Evolutionary conservation across 2,329 filamentous ascomycete species (phyloP).

Genomic region (Neurospora crassa): DNA sequence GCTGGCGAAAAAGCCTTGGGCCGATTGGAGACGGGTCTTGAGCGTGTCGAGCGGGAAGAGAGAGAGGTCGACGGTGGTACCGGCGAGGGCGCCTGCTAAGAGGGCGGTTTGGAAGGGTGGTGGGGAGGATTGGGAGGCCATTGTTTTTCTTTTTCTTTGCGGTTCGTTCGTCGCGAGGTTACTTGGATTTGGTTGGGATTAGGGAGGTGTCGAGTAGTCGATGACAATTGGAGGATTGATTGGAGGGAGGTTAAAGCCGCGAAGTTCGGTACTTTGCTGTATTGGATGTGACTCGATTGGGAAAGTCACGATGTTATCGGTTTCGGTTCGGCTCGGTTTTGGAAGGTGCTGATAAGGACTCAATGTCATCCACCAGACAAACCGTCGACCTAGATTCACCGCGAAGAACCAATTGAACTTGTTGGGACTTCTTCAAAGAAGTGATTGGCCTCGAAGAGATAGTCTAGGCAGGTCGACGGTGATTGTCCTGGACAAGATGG

Average conservation of each 20-base stretch:
- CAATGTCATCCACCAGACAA: background rate
- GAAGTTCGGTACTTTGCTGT: background rate
- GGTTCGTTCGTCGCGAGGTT: background rate
- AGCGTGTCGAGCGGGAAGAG: constrained; percentile 98
- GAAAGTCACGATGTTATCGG: background rate
- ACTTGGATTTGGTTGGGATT: too few species aligned
- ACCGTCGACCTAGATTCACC: background rate
- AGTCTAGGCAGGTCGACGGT: background rate
- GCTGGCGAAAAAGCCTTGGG: constrained; percentile 63
- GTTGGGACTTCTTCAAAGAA: background rate
- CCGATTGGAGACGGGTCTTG: constrained; percentile 92
- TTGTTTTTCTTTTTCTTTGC: background rate
- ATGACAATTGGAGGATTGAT: background rate
- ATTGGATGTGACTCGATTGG: background rate
- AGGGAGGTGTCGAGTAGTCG: background rate
- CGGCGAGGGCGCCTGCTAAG: constrained; percentile 79
- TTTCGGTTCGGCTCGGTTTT: background rate
- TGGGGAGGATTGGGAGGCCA: constrained; percentile 14
- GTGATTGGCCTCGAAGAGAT: background rate
- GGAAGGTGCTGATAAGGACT: background rate
- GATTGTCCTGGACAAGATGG: background rate
- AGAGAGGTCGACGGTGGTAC: constrained; percentile 91
- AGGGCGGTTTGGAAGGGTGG: constrained; percentile 51
- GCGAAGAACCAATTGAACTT: background rate
- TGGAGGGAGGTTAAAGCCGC: background rate